These are phyloP conservation scores for Glycine latifolia DNA, from an alignment of 306 rosid species.

Conservation along the genomic window DNA sequence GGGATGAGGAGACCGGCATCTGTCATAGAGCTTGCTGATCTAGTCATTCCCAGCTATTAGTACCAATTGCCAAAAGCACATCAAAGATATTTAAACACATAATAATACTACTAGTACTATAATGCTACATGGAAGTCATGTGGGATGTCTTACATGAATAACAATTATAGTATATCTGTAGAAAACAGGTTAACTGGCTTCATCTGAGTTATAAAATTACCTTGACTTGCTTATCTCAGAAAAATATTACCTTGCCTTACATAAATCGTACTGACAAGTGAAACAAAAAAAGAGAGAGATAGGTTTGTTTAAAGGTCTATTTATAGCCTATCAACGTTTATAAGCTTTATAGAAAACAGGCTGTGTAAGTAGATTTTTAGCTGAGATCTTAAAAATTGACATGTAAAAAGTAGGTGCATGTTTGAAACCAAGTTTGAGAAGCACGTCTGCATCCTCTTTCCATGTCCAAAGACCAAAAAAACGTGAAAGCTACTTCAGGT, in stretches of 20 bases:
- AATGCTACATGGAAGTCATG: conserved; percentile 24
- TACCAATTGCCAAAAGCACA: conserved; percentile 26
- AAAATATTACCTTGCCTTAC: not conserved
- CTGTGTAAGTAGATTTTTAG: no score
- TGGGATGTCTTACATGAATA: conserved; percentile 18
- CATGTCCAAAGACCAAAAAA: not conserved
- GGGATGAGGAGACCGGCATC: conserved; percentile 45
- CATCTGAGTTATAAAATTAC: not conserved
- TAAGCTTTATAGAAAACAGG: not conserved
- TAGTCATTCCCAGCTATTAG: conserved; percentile 50
- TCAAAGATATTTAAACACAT: conserved; percentile 29
- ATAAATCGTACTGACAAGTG: not conserved
- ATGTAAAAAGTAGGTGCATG: not conserved
- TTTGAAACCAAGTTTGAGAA: no score
- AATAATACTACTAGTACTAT: conserved; percentile 18
- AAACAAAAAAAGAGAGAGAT: not conserved
- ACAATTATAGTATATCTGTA: not conserved
- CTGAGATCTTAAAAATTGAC: not conserved
- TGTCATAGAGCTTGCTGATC: conserved; percentile 43
- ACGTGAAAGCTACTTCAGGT: no score
- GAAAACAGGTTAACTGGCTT: not conserved
- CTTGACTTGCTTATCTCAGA: not conserved
- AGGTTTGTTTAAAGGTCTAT: not conserved
- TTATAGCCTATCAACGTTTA: not conserved
- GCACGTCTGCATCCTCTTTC: not conserved